These are phyloP conservation scores for Hippophae rhamnoides DNA, from an alignment of 306 rosid species.

Conservation along the genomic window DNA sequence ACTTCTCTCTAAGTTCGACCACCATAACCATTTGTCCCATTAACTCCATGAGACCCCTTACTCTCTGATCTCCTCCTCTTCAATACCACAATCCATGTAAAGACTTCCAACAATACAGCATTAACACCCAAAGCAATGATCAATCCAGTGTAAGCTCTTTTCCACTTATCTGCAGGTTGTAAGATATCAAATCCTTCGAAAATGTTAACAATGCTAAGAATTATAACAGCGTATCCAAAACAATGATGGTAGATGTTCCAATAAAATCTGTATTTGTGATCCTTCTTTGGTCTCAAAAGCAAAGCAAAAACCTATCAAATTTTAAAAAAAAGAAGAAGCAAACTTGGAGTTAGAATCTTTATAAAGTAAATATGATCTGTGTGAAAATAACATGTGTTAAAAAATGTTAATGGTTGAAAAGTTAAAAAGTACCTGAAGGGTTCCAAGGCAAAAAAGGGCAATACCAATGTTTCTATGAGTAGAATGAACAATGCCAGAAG, in stretches of 20 bases:
- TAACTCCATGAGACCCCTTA: no score
- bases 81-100: slow-evolving; percentile 48
- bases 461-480: slow-evolving; percentile 68
- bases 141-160: slow-evolving; percentile 57
- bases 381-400: neutral
- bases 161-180: slow-evolving; percentile 49
- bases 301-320: slow-evolving; percentile 62
- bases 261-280: slow-evolving; percentile 66
- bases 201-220: slow-evolving; percentile 57
- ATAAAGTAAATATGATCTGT: neutral
- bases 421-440: slow-evolving; percentile 56
- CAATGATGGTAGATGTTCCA: slow-evolving; percentile 74
- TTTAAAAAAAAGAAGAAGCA: neutral
- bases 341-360: neutral
- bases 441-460: slow-evolving; percentile 65
- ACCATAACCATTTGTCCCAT: no score
- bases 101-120: slow-evolving; percentile 53
- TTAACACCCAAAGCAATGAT: slow-evolving; percentile 53
- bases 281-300: slow-evolving; percentile 91
- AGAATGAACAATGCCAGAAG: slow-evolving; percentile 27
- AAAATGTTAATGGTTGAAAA: neutral
- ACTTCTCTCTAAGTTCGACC: no score
- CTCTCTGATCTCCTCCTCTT: slow-evolving; percentile 28
- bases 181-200: slow-evolving; percentile 60
- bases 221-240: slow-evolving; percentile 54